Conservation (phyloP, 495 filamentous ascomycete species). For the Talaromyces borbonicus region DNA sequence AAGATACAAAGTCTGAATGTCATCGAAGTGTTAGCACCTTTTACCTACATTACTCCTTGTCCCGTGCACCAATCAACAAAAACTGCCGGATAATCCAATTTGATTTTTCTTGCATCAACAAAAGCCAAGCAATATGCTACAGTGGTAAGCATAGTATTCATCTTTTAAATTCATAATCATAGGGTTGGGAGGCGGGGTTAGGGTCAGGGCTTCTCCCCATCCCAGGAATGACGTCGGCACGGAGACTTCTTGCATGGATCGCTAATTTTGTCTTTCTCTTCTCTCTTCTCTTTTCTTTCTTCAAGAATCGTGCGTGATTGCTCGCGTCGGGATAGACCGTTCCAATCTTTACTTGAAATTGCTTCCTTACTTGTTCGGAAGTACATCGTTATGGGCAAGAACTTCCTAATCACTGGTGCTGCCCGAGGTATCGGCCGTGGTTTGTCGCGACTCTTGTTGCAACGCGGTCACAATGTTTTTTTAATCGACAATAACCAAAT, state of each 20-base stretch:
- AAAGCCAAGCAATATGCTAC: no score
- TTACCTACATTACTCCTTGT: no score
- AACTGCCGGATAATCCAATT: no score
- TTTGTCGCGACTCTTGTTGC: constrained; percentile 14
- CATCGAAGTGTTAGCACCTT: no score
- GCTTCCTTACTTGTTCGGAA: neutral
- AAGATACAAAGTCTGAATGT: no score
- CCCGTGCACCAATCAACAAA: no score
- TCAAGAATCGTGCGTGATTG: neutral
- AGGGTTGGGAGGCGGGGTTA: no score
- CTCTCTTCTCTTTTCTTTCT: neutral
- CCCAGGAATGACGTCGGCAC: neutral
- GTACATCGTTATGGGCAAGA: constrained; percentile 7
- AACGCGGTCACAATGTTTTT: constrained; percentile 18
- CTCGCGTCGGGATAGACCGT: no score
- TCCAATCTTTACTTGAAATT: no score
- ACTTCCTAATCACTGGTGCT: constrained; percentile 19
- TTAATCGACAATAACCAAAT: constrained; percentile 22
- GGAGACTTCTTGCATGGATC: neutral
- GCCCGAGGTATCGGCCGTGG: constrained; percentile 22
- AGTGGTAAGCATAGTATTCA: no score
- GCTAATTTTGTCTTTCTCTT: neutral
- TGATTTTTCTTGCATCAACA: no score
- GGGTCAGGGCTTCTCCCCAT: neutral
- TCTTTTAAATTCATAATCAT: no score